These are phyloP conservation scores for Irpex rosettiformis DNA, from an alignment of 1,284 basidiomycete genomes.

Conservation along the genomic window DNA sequence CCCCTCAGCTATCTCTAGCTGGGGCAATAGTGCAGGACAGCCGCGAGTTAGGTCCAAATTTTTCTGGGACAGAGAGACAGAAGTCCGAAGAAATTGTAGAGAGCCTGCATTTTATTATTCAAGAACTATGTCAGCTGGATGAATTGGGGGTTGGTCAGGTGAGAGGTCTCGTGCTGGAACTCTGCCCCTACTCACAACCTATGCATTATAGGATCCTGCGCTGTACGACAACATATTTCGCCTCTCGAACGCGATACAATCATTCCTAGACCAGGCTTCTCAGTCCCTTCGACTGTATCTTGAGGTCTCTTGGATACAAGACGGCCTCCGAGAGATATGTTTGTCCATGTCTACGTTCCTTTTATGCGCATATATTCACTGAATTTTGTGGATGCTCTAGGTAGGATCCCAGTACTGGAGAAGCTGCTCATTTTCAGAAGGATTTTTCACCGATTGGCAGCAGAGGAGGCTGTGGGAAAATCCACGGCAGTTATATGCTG, in stretches of 20 bases:
- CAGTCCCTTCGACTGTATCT: not conserved
- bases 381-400: constrained; percentile 15
- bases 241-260: constrained; percentile 34
- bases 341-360: not conserved
- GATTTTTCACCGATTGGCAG: constrained; percentile 42
- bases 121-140: not conserved
- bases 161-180: not conserved
- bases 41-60: too few relatives aligned
- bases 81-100: not conserved
- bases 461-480: constrained; percentile 21
- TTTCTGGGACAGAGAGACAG: too few relatives aligned
- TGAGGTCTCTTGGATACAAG: not conserved
- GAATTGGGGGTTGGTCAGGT: not conserved
- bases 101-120: not conserved
- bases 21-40: not conserved
- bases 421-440: constrained; percentile 49
- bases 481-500: constrained; percentile 51
- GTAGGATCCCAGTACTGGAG: constrained; percentile 24
- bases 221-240: constrained; percentile 32
- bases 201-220: constrained; percentile 29
- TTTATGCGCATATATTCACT: constrained; percentile 1
- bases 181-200: not conserved
- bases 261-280: constrained; percentile 31
- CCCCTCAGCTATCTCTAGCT: not conserved
- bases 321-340: not conserved